phyloP scores from a whole-genome alignment of 2,329 filamentous ascomycete genomes.

The Aspergillus piperis region DNA sequence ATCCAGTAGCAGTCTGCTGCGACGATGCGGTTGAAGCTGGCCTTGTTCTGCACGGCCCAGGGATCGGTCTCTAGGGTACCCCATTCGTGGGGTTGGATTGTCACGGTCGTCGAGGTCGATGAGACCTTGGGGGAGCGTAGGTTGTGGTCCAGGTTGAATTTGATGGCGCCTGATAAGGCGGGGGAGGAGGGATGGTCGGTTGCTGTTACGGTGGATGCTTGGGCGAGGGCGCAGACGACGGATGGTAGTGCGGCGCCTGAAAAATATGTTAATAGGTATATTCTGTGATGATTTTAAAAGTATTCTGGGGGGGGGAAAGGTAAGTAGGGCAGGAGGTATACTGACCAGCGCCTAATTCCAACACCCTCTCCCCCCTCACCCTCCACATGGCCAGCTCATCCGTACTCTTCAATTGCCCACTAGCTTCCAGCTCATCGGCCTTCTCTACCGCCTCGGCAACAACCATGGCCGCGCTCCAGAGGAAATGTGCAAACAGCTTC shows the following conservation, averaged over 20 bases:
- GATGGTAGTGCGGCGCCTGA: constrained; percentile 47
- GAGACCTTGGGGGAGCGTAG: background rate
- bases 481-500: constrained; percentile 59
- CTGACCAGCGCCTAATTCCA: constrained; percentile 63
- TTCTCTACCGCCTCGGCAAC: constrained; percentile 45
- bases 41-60: constrained; percentile 42
- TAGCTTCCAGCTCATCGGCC: constrained; percentile 23
- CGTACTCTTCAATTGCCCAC: constrained; percentile 8
- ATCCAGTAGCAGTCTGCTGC: constrained; percentile 66
- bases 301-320: background rate
- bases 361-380: constrained; percentile 53
- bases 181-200: constrained; percentile 54
- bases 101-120: constrained; percentile 20
- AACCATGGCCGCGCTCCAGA: constrained; percentile 58
- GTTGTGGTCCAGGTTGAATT: constrained; percentile 51
- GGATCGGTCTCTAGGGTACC: constrained; percentile 45
- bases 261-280: background rate
- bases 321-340: constrained; percentile 3
- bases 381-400: constrained; percentile 37
- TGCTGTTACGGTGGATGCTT: constrained; percentile 46
- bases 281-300: background rate
- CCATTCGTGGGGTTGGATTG: constrained; percentile 58
- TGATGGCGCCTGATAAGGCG: constrained; percentile 45
- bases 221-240: constrained; percentile 38
- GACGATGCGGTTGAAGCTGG: constrained; percentile 55